Evolutionary conservation across 2,329 filamentous ascomycete genomes (phyloP).

Genomic region (Graphilbum sp.): DNA sequence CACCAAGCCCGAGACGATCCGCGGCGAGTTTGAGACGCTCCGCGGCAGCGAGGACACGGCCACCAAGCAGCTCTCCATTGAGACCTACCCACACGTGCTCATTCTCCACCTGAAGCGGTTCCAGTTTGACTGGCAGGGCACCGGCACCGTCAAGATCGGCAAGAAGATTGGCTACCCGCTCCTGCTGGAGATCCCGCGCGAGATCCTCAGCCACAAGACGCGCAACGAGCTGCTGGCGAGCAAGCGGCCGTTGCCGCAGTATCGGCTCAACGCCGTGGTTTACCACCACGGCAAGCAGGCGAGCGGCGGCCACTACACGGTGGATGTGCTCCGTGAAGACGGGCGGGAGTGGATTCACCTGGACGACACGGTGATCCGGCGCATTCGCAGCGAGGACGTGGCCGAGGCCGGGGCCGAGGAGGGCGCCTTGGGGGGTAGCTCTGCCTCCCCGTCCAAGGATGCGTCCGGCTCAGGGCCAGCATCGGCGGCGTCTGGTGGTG

Average conservation of each 20-base stretch:
- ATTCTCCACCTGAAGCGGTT: slow-evolving; percentile 96
- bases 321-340: slow-evolving; percentile 90
- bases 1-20: slow-evolving; percentile 68
- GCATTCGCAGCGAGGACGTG: slow-evolving; percentile 75
- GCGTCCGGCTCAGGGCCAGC: too few relatives aligned
- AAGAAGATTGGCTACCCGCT: slow-evolving; percentile 94
- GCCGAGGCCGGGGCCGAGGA: slow-evolving; percentile 74
- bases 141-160: slow-evolving; percentile 91
- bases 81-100: slow-evolving; percentile 75
- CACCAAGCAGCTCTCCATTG: slow-evolving; percentile 90
- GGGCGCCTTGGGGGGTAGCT: slow-evolving; percentile 9
- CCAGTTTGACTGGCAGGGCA: slow-evolving; percentile 73
- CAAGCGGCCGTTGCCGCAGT: slow-evolving; percentile 49
- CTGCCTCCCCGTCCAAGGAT: slow-evolving; percentile 12
- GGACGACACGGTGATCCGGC: slow-evolving; percentile 80
- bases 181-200: slow-evolving; percentile 82
- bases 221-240: slow-evolving; percentile 48
- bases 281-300: slow-evolving; percentile 98
- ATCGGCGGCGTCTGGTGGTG: neutral
- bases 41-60: slow-evolving; percentile 62
- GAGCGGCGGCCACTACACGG: slow-evolving; percentile 90
- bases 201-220: slow-evolving; percentile 67
- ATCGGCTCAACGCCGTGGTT: slow-evolving; percentile 75
- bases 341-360: slow-evolving; percentile 91
- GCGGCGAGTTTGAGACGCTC: slow-evolving; percentile 68